Evolutionary conservation across 139 green algal species (phyloP).

Genomic region (Mesotaenium endlicherianum): DNA sequence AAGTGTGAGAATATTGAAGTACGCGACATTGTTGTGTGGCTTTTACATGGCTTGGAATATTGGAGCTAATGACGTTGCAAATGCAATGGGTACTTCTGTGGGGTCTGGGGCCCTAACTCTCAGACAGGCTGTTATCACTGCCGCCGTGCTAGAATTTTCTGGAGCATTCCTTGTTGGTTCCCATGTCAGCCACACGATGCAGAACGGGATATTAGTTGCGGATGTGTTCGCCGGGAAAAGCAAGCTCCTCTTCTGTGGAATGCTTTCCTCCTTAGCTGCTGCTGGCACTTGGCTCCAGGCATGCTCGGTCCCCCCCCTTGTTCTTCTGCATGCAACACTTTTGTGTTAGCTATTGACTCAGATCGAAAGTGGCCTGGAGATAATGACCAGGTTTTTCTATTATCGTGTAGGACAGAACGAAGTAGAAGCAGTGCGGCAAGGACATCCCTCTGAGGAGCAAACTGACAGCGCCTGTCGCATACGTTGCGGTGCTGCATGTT

Average conservation of each 20-base stretch:
- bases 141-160: slow-evolving; percentile 37
- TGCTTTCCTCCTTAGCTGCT: slow-evolving; percentile 25
- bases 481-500: no score
- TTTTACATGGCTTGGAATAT: slow-evolving; percentile 51
- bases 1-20: neutral
- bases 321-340: no score
- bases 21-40: slow-evolving; percentile 28
- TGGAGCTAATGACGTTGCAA: slow-evolving; percentile 48
- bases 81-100: slow-evolving; percentile 47
- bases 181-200: slow-evolving; percentile 44
- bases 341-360: no score
- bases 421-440: no score
- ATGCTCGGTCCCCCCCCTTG: neutral
- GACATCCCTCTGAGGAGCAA: no score
- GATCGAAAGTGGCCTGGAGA: no score
- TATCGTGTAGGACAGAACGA: no score
- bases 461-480: no score
- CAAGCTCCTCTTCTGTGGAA: slow-evolving; percentile 25
- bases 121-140: slow-evolving; percentile 24
- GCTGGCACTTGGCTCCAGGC: slow-evolving; percentile 38
- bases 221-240: neutral
- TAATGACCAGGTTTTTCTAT: no score
- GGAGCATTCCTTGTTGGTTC: slow-evolving; percentile 47
- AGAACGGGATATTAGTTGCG: slow-evolving; percentile 24
- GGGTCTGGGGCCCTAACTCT: slow-evolving; percentile 41